Evolutionary conservation across 2,329 filamentous ascomycete genomes (phyloP).

Genomic region (Cytospora schulzeri): DNA sequence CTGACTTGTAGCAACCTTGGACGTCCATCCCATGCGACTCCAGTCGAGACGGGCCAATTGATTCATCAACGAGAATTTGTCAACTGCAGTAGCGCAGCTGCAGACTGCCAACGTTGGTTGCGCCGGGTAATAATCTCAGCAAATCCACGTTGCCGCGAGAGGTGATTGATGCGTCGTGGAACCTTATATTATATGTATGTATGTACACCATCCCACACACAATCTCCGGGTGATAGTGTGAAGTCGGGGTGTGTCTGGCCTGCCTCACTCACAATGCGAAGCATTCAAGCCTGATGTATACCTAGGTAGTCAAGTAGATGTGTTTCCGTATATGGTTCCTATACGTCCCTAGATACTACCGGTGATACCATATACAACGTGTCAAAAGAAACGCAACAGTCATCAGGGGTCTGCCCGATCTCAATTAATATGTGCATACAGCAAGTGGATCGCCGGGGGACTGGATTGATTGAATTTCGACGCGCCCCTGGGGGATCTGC

Average conservation of each 20-base stretch:
- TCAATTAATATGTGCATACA: neutral
- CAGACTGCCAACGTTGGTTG: slow-evolving; percentile 14
- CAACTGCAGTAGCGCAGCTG: slow-evolving; percentile 15
- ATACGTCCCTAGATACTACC: neutral
- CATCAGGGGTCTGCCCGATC: neutral
- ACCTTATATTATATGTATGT: slow-evolving; percentile 3
- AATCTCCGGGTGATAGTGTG: neutral
- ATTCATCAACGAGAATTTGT: slow-evolving; percentile 20
- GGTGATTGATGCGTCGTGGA: slow-evolving; percentile 16
- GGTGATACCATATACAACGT: neutral
- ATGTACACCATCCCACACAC: neutral
- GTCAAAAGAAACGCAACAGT: neutral
- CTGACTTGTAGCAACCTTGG: neutral
- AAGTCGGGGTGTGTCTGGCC: too few relatives aligned
- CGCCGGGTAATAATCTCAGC: slow-evolving; percentile 19
- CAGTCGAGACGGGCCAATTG: slow-evolving; percentile 10
- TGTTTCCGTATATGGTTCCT: too few relatives aligned
- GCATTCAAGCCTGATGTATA: neutral
- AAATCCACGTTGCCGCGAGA: slow-evolving; percentile 20
- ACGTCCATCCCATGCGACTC: neutral
- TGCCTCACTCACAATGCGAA: neutral
- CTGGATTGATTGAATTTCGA: neutral
- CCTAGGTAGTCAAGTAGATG: neutral
- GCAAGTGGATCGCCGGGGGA: neutral
- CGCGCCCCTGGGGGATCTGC: neutral